Evolutionary conservation across 768 basidiomycete species (phyloP), one percentile per base, ranked within the genome.

Genomic region (Xanthoconium purpureum): DNA sequence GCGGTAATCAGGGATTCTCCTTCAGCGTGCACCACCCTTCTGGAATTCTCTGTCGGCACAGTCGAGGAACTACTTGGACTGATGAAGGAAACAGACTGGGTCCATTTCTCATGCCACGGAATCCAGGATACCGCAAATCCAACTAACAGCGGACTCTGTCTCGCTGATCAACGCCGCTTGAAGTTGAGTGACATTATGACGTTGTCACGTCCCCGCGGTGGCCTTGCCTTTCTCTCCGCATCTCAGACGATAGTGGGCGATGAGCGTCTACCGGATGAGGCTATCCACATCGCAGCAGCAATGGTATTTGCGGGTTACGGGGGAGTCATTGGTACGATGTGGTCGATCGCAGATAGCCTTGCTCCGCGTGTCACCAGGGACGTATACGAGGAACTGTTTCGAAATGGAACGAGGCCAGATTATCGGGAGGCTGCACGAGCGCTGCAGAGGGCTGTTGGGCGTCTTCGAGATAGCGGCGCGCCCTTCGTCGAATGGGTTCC

Each of bases 251-350:
- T 20, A 20, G 28, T 5, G 10, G 42, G 42, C 12, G 24, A 43
- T 1, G 10, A 24, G 24, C 0, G 13, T 2, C 40, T 20, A 2
- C 9, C 40, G 1, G 40, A 42, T 20, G 40, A 42, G 40, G 40
- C 40, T 1, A 24, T 42, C 20, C 24, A 24, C 4, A 24, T 24
- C 24, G 24, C 24, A 24, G 24, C 24, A 4, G 24, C 2, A 4
- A 24, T 24, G 24, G 2, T 24, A 4, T 24, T 24, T 24, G 24
- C 24, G 24, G 24, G 24, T 4, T 24, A 24, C 20, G 40, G 40
- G 3, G 40, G 40, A 1, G 75, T 74, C 3, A 63, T 80, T 29
- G 78, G 65, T 6, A 80, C 79, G 18, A 69, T 79, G 74, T 79
- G 78, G 78, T 70, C 71, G 13, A 74, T 77, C 40, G 55, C 55